phyloP scores from a whole-genome alignment of 768 basidiomycete species.

The Pleurotus ostreatus region DNA sequence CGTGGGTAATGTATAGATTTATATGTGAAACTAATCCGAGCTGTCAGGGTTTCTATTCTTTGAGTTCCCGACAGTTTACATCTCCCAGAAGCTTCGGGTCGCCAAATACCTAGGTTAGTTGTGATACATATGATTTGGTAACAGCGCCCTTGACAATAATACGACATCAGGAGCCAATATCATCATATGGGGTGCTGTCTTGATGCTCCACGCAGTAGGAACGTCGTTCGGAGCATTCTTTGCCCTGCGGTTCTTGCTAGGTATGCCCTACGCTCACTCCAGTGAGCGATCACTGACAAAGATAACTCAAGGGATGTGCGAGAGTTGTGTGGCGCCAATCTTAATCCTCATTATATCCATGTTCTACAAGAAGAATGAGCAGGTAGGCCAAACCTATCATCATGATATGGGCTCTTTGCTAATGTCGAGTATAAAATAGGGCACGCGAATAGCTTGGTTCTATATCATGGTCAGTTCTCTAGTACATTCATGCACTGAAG shows the following conservation, averaged over 20 bases:
- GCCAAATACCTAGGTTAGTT: slow-evolving; percentile 58
- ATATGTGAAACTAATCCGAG: neutral
- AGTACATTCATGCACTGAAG: neutral
- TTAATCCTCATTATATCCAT: slow-evolving; percentile 60
- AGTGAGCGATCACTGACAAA: neutral
- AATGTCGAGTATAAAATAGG: slow-evolving; percentile 25
- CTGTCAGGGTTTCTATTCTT: slow-evolving; percentile 50
- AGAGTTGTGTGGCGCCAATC: slow-evolving; percentile 61
- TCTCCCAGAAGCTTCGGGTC: slow-evolving; percentile 54
- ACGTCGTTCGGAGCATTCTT: slow-evolving; percentile 61
- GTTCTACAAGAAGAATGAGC: slow-evolving; percentile 69
- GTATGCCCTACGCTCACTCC: slow-evolving; percentile 24
- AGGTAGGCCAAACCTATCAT: slow-evolving; percentile 25
- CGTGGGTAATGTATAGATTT: neutral
- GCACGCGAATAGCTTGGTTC: slow-evolving; percentile 58
- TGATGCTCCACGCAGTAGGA: slow-evolving; percentile 58
- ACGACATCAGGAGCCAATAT: slow-evolving; percentile 48
- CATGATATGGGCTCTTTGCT: neutral
- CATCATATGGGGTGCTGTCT: slow-evolving; percentile 51
- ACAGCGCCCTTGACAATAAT: neutral
- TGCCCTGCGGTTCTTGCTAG: slow-evolving; percentile 59
- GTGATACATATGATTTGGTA: too few species aligned
- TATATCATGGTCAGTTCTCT: slow-evolving; percentile 51
- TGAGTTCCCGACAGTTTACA: slow-evolving; percentile 66
- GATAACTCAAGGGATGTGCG: slow-evolving; percentile 51